Percentiles rank a stretch among this genome's conserved stretches.
These are phyloP conservation scores for Microbotryum scabiosae DNA, from an alignment of 1,284 basidiomycete genomes.

Conservation along the genomic window DNA sequence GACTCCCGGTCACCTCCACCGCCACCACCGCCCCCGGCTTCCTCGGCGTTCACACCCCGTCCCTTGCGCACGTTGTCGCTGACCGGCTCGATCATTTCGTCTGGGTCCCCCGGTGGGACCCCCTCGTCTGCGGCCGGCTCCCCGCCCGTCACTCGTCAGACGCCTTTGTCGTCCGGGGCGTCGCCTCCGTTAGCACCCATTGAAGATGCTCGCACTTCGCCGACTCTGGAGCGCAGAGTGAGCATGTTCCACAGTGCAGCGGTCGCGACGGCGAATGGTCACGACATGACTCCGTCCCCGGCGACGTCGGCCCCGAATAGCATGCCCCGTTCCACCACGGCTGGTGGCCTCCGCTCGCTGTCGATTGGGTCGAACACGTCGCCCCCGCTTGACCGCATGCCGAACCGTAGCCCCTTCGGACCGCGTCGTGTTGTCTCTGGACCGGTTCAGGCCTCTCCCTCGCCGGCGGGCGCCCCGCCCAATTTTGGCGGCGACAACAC, in stretches of 20 bases:
- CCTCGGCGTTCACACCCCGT: neutral
- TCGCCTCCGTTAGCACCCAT: neutral
- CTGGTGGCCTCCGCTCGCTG: slow-evolving; percentile 25
- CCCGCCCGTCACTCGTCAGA: slow-evolving; percentile 1
- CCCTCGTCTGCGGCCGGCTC: too few species aligned
- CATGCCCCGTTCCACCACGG: neutral
- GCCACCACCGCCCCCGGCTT: neutral
- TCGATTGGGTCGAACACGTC: slow-evolving; percentile 15
- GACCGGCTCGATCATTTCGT: too few species aligned
- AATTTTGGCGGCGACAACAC: neutral
- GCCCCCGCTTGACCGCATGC: too few species aligned
- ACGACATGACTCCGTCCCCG: neutral
- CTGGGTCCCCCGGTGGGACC: too few species aligned
- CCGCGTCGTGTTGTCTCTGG: too few species aligned
- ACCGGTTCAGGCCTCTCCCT: too few species aligned
- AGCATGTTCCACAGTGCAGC: slow-evolving; percentile 28
- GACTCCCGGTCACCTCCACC: neutral
- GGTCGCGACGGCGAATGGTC: slow-evolving; percentile 5
- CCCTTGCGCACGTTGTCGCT: neutral
- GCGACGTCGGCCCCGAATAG: slow-evolving; percentile 1
- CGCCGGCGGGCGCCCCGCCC: too few species aligned
- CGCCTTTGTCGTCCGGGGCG: neutral
- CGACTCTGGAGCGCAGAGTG: slow-evolving; percentile 13
- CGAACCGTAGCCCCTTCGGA: too few species aligned
- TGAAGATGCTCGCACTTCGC: slow-evolving; percentile 1